phyloP scores from a whole-genome alignment of 2,329 filamentous ascomycete species.

The Erysiphe pulchra region DNA sequence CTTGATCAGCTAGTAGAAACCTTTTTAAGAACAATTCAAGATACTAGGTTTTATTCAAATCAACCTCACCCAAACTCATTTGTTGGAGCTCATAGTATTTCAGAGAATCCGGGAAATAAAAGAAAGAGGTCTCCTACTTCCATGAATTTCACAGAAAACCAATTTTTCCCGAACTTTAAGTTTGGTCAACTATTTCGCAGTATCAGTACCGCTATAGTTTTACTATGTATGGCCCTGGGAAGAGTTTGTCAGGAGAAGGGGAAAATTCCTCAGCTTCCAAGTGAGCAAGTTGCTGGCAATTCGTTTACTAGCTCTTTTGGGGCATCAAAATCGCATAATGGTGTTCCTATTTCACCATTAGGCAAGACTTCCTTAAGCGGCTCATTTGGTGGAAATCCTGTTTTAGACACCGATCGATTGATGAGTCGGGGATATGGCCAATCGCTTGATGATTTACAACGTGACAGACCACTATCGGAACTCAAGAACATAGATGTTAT shows the following conservation, averaged over 20 bases:
- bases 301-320: slow-evolving; percentile 1
- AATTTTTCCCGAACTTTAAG: slow-evolving; percentile 13
- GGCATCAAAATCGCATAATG: slow-evolving; percentile 19
- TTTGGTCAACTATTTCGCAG: slow-evolving; percentile 32
- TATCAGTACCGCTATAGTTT: slow-evolving; percentile 55
- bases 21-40: slow-evolving; percentile 11
- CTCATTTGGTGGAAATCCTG: slow-evolving; percentile 23
- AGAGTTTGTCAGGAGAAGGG: slow-evolving; percentile 42
- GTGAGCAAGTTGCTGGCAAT: slow-evolving; percentile 7
- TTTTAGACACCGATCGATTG: slow-evolving; percentile 23
- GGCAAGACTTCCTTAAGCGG: slow-evolving; percentile 25
- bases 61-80: slow-evolving; percentile 6
- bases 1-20: slow-evolving; percentile 18
- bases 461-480: slow-evolving; percentile 5
- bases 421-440: slow-evolving; percentile 18
- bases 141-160: slow-evolving; percentile 6
- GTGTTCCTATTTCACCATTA: slow-evolving; percentile 23
- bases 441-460: slow-evolving; percentile 19
- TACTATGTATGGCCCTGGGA: slow-evolving; percentile 64
- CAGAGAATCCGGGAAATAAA: slow-evolving; percentile 13
- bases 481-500: slow-evolving; percentile 55
- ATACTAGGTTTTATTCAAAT: slow-evolving; percentile 9
- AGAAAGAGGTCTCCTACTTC: slow-evolving; percentile 11
- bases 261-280: slow-evolving; percentile 31
- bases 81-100: slow-evolving; percentile 5